Evolutionary conservation across 164 flowering plant genomes (phyloP), one percentile per base, ranked within the genome.

Genomic region (Magnolia kwangsiensis): DNA sequence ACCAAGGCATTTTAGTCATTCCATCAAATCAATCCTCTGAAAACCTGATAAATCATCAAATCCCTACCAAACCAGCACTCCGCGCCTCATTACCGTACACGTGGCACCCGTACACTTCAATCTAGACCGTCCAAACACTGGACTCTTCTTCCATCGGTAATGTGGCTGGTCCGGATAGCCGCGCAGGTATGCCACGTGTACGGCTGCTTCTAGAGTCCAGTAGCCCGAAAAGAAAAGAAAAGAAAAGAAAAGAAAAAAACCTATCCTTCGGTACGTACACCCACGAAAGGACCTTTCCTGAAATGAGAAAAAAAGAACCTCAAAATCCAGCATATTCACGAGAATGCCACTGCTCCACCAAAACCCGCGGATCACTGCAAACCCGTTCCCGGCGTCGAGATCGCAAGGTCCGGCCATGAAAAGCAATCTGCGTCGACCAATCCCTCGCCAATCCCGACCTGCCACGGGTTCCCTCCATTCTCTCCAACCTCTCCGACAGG

Each of bases 401-500:
- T 84, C 7, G 88, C 86, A 64, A 87, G 89, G 29, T 87, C 88
- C 16, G 91, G 86, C 88, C 89, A 88, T 20, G 74, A 65, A 65
- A 79, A 86, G 81, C 82, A 82, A 71, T 86, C 89, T 9, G 81
- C 88, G 27, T 76, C 87, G 50, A 50, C 71, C 20, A 75, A 24
- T 10, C 50, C 80, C 2, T 69, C 78, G 23, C 67, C 73, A 20
- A 23, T 19, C 51, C 50, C 63, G 24, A 69, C 5, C 66, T 75
- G 78, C 78, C 78, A 75, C 72, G 78, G 19, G 78, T 29, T 69
- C 72, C 31, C 72, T 1, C 66, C 55, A 10, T 72, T 64, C 20
- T 70, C 79, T 0, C 50, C 80, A 18, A 78, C 74, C 27, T 81
- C 84, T 24, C 74, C 72, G 1, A 23, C 67, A 0, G 80, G 31